These are phyloP conservation scores for Nannizzia gypsea DNA, from an alignment of 2,329 filamentous ascomycete genomes.

Conservation along the genomic window DNA sequence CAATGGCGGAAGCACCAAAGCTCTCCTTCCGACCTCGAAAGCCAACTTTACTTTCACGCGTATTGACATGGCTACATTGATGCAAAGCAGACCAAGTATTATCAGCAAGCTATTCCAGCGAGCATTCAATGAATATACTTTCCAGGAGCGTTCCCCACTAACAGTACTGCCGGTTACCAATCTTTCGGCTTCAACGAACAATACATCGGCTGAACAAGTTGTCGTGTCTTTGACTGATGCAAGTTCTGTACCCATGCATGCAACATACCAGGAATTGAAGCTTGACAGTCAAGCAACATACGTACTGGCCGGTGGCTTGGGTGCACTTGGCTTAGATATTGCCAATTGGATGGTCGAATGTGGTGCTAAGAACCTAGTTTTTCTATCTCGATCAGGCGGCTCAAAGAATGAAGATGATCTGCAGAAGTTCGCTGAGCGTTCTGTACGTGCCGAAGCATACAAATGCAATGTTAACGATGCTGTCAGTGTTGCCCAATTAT, in stretches of 20 bases:
- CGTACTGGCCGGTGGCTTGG: slow-evolving; percentile 6
- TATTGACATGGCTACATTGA: background rate
- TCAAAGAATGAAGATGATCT: slow-evolving; percentile 9
- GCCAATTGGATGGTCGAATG: slow-evolving; percentile 8
- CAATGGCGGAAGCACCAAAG: background rate
- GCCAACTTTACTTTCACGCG: background rate
- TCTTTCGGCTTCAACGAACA: slow-evolving; percentile 1
- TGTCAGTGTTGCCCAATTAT: background rate
- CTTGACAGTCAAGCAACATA: background rate
- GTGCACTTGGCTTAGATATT: slow-evolving; percentile 7
- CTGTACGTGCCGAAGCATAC: slow-evolving; percentile 10
- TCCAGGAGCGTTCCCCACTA: too few species aligned
- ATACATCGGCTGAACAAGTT: slow-evolving; percentile 4
- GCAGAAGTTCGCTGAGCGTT: slow-evolving; percentile 5
- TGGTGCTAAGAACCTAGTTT: slow-evolving; percentile 22
- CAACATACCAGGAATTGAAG: too few species aligned
- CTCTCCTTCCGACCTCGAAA: background rate
- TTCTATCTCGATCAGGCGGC: slow-evolving; percentile 21
- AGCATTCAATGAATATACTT: background rate
- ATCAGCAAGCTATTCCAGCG: slow-evolving; percentile 8
- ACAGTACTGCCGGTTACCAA: background rate
- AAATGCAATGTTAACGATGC: too few species aligned
- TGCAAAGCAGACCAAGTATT: slow-evolving; percentile 12
- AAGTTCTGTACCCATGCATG: too few species aligned
- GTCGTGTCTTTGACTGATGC: too few species aligned